Evolutionary conservation across 1,284 basidiomycete species (phyloP), one percentile per base, ranked within the genome.

Genomic region (Dichomitus squalens): DNA sequence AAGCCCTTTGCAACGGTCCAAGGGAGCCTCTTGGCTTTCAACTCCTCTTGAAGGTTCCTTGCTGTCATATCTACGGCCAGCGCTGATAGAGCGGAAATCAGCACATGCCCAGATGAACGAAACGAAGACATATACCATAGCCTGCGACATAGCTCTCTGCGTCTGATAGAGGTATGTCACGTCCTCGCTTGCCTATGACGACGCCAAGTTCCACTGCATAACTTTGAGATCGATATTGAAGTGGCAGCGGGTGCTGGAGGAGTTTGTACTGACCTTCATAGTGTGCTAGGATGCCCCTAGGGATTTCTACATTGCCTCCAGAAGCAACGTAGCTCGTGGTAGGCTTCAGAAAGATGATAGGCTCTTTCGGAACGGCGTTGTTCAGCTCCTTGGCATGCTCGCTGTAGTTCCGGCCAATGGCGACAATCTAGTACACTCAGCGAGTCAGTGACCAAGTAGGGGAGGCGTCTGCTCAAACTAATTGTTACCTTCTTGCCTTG

Each of bases 281-380:
- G 71, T 98, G 96, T 27, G 90, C 89, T 6, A 88, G 69, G 43
- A 96, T 82, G 21, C 95, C 96, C 40, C 73, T 76, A 3, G 96
- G 96, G 49, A 98, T 91, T 78, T 98, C 92, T 25, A 98, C 78
- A 34, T 84, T 83, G 1, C 88, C 89, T 0, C 90, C 89, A 6
- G 84, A 85, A n/a, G 80, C 72, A 25, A 98, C 69, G 72, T 96
- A 98, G 68, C 91, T 93, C 3, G 90, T 87, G 2, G 96, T 98
- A 4, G 96, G 96, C 76, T 99, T 99, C 39, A 98, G 78, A 81
- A 98, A 99, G 84, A 98, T 97, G 82, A 99, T 98, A 0, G 96
- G 96, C 72, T 98, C 95, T 69, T 89, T 93, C 1, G 96, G 96
- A 3, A 90, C 79, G 6, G 91, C 81, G 72, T 98, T 98, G 70